Percentiles rank a stretch among this genome's conserved stretches.
Evolutionary conservation across 108 stramenopile genomes (phyloP).

Genomic region (Epithemia pelagica): DNA sequence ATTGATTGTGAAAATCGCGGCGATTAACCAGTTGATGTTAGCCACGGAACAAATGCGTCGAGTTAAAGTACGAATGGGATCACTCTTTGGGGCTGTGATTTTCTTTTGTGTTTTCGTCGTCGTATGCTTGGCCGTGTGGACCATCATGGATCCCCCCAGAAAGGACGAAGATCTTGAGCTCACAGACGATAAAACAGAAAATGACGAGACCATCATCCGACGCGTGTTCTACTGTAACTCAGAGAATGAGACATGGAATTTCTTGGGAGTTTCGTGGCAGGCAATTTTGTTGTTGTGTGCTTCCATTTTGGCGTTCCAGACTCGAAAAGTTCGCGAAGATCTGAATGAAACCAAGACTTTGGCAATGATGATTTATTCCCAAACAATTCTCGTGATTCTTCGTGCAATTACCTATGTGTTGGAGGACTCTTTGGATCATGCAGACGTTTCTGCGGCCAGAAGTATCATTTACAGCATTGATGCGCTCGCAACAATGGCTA

Average conservation of each 20-base stretch:
- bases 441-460: not conserved
- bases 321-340: slow-evolving; percentile 22
- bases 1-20: slow-evolving; percentile 33
- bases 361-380: slow-evolving; percentile 20
- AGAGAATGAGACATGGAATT: slow-evolving; percentile 3
- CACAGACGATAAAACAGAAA: not conserved
- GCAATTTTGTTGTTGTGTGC: slow-evolving; percentile 17
- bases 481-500: slow-evolving; percentile 5
- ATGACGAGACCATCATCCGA: slow-evolving; percentile 7
- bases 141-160: slow-evolving; percentile 14
- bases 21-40: slow-evolving; percentile 25
- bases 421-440: slow-evolving; percentile 1
- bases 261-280: slow-evolving; percentile 15
- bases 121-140: slow-evolving; percentile 28
- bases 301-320: slow-evolving; percentile 29
- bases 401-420: not conserved
- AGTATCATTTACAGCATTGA: slow-evolving; percentile 19
- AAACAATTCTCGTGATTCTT: slow-evolving; percentile 9
- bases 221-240: slow-evolving; percentile 5
- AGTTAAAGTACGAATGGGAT: slow-evolving; percentile 14
- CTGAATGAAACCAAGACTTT: slow-evolving; percentile 30
- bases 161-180: slow-evolving; percentile 1
- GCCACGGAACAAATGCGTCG: slow-evolving; percentile 22
- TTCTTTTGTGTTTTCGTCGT: slow-evolving; percentile 6
- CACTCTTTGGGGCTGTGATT: slow-evolving; percentile 18